These are phyloP conservation scores for Eudorina sp. DNA, from an alignment of 139 green algal species.

Conservation along the genomic window DNA sequence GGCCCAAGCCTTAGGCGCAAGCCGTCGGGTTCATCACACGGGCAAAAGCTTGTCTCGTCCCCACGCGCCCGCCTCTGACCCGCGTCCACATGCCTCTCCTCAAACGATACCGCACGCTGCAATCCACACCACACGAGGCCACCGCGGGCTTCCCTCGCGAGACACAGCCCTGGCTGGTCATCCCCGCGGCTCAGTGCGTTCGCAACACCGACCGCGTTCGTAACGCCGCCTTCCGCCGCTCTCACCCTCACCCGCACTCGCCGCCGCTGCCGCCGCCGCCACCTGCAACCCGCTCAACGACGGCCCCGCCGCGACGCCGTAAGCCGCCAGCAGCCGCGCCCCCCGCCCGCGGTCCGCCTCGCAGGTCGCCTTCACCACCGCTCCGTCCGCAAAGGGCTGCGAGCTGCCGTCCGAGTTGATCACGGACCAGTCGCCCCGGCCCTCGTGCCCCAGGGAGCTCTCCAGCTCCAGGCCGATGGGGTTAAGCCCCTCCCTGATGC, in stretches of 20 bases:
- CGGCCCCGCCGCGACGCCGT: background rate
- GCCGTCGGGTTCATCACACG: too few species aligned
- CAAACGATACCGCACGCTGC: too few species aligned
- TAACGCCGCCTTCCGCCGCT: background rate
- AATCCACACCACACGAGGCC: too few species aligned
- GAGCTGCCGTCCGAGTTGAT: background rate
- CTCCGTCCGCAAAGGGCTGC: background rate
- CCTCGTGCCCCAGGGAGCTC: constrained; percentile 5
- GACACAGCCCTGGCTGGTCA: too few species aligned
- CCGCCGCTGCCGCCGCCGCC: background rate
- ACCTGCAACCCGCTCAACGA: background rate
- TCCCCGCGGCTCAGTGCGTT: too few species aligned
- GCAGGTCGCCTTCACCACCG: background rate
- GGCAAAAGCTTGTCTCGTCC: too few species aligned
- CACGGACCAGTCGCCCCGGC: constrained; percentile 18
- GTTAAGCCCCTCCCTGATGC: background rate
- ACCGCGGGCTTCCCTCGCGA: too few species aligned
- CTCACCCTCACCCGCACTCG: background rate
- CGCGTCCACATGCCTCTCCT: too few species aligned
- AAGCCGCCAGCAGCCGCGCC: background rate
- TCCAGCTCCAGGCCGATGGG: background rate
- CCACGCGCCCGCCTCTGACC: too few species aligned
- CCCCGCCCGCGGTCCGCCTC: background rate
- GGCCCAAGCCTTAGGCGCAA: too few species aligned
- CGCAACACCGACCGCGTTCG: too few species aligned